These are phyloP conservation scores for Chaetomium cochliodes DNA, from an alignment of 495 filamentous ascomycete species.

Conservation along the genomic window DNA sequence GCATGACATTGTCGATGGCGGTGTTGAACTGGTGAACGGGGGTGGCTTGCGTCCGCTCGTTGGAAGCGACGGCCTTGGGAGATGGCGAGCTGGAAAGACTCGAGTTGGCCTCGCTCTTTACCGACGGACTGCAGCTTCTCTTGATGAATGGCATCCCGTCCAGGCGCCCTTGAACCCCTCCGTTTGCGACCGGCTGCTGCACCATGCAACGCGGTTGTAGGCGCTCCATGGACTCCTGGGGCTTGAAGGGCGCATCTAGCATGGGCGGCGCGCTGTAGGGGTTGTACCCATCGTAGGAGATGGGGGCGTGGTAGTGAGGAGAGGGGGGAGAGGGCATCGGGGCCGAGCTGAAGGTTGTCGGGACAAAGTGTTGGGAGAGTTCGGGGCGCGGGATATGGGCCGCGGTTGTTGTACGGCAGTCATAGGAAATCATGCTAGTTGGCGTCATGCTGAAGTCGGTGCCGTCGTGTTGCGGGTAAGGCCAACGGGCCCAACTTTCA, in stretches of 20 bases:
- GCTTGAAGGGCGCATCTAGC: conserved; percentile 38
- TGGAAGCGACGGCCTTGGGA: conserved; percentile 32
- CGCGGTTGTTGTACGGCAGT: conserved; percentile 32
- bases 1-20: conserved; percentile 87
- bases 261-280: conserved; percentile 38
- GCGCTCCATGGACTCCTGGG: conserved; percentile 36
- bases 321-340: conserved; percentile 39
- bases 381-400: conserved; percentile 33
- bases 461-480: conserved; percentile 36
- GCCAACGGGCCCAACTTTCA: conserved; percentile 45
- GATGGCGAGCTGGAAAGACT: conserved; percentile 18
- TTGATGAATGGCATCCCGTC: conserved; percentile 22
- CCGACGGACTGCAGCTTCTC: conserved; percentile 37
- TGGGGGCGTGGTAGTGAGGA: conserved; percentile 35
- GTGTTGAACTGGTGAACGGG: conserved; percentile 66
- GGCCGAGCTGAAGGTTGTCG: conserved; percentile 36
- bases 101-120: conserved; percentile 40
- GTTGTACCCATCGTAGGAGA: conserved; percentile 37
- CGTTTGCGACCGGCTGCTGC: conserved; percentile 13
- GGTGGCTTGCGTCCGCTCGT: conserved; percentile 26
- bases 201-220: conserved; percentile 28
- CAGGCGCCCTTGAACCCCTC: conserved; percentile 18
- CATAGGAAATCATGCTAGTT: conserved; percentile 38
- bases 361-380: conserved; percentile 39
- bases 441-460: conserved; percentile 43